Evolutionary conservation across 208 protist species (phyloP), one percentile per base, ranked within the genome.

Genomic region (Leishmania mexicana): DNA sequence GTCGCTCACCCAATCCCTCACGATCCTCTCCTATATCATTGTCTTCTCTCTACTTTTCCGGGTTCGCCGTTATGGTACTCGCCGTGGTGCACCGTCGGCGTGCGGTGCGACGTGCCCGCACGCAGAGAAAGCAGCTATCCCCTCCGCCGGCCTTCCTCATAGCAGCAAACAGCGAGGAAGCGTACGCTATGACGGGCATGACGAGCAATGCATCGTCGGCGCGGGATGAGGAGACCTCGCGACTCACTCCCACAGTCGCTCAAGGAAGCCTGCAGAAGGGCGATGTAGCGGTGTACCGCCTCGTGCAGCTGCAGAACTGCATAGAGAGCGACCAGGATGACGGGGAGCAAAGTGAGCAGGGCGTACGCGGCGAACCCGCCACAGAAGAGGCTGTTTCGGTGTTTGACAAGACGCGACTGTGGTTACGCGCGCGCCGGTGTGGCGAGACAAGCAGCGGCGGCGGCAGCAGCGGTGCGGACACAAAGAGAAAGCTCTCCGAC

Each of bases 81-180:
- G 72, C 72, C 31, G 15, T 76, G 49, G 72, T 40, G 72, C 72
- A 60, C 17, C 72, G 31, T 49, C 31, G 51, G 31, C 49, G 72
- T 35, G 28, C 72, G 24, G 51, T 76, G 24, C 47, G 72, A 60
- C 72, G 72, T 13, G 51, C 1, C 31, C 68, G 28, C 13, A 19
- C 21, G 70, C 70, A 57, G 47, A 58, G 72, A 17, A 76, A 35
- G 72, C 13, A 4, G 10, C 42, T n/a, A 3, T 2, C 7, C 24
- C 17, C 19, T n/a, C 5, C 21, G 13, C 4, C 42, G 21, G 28
- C 21, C 45, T 51, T 53, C 68, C 68, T 2, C 21, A 15, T 21
- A 7, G 42, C 40, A 35, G 28, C 40, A 5, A 35, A 8, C 42
- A 47, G 19, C 38, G 31, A 42, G 13, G 40, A 7, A 15, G 68